phyloP scores from a whole-genome alignment of 2,329 filamentous ascomycete genomes.

The Aspergillus ustus region DNA sequence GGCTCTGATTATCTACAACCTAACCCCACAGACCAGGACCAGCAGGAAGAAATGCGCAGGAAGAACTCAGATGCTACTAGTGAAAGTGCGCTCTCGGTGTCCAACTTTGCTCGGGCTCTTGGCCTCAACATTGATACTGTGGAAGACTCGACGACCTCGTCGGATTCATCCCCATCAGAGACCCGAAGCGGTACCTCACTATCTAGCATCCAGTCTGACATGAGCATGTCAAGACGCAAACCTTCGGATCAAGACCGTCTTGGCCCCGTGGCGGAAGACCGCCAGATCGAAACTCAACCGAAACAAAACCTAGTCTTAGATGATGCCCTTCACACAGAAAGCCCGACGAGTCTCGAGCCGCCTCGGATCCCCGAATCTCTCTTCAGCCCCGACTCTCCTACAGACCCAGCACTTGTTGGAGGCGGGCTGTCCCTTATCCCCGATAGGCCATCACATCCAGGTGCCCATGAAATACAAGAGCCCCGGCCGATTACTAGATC shows the following conservation, averaged over 20 bases:
- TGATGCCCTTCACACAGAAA: slow-evolving; percentile 42
- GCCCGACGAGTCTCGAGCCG: slow-evolving; percentile 32
- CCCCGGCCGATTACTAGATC: slow-evolving; percentile 23
- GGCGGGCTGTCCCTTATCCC: slow-evolving; percentile 44
- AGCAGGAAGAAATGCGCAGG: slow-evolving; percentile 19
- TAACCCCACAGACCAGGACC: slow-evolving; percentile 13
- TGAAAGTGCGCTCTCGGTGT: slow-evolving; percentile 40
- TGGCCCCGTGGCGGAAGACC: slow-evolving; percentile 60
- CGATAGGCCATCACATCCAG: slow-evolving; percentile 21
- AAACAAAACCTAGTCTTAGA: slow-evolving; percentile 25
- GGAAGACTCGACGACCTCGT: slow-evolving; percentile 69
- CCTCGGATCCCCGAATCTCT: slow-evolving; percentile 37
- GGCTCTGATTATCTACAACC: slow-evolving; percentile 29
- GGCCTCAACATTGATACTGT: slow-evolving; percentile 63
- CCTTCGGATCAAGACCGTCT: slow-evolving; percentile 47
- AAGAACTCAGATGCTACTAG: slow-evolving; percentile 37
- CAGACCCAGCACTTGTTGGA: slow-evolving; percentile 50
- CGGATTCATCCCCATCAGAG: slow-evolving; percentile 65
- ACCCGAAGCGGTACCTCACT: slow-evolving; percentile 65
- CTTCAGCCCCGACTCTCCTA: slow-evolving; percentile 52
- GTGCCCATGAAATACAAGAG: slow-evolving; percentile 18
- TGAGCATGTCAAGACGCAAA: slow-evolving; percentile 35
- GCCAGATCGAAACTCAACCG: slow-evolving; percentile 44
- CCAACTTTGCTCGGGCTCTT: slow-evolving; percentile 45
- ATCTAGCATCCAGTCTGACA: slow-evolving; percentile 59